Evolutionary conservation across 805 yeast species (phyloP).

Genomic region (Lipomyces yamanashiensis): DNA sequence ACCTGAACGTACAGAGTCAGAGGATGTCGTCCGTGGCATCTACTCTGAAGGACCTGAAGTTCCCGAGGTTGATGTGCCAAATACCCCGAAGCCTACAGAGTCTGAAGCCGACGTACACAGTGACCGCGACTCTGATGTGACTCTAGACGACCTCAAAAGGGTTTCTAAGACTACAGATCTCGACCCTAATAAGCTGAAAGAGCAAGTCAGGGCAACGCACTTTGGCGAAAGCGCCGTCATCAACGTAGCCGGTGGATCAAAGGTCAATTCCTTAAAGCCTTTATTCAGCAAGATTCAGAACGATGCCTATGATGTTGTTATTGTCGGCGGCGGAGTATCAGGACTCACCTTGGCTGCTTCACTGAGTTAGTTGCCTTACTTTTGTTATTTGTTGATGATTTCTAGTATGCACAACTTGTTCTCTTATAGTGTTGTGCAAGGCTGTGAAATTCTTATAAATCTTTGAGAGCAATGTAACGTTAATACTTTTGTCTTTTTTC

Average conservation of each 20-base stretch:
- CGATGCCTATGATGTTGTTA: constrained; percentile 64
- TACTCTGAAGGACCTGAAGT: background rate
- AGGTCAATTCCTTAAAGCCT: background rate
- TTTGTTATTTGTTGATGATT: background rate
- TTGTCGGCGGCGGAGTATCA: constrained; percentile 98
- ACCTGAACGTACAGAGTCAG: constrained; percentile 13
- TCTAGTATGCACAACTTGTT: background rate
- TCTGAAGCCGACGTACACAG: constrained; percentile 13
- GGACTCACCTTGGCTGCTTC: constrained; percentile 88
- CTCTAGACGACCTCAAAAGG: constrained; percentile 7
- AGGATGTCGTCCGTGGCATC: constrained; percentile 2
- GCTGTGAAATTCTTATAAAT: background rate
- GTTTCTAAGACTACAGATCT: constrained; percentile 10
- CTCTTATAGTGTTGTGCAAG: background rate
- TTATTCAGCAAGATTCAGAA: constrained; percentile 4
- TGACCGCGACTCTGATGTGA: constrained; percentile 2
- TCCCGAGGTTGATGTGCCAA: constrained; percentile 7
- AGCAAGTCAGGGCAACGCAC: background rate
- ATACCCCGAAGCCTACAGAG: constrained; percentile 10
- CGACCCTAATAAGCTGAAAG: constrained; percentile 9
- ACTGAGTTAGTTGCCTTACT: constrained; percentile 44
- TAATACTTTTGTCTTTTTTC: background rate
- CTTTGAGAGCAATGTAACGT: background rate
- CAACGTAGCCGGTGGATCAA: constrained; percentile 2
- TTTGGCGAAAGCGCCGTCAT: background rate